Evolutionary conservation across 1,284 basidiomycete species (phyloP).

Genomic region (Leccinum pachyderme): DNA sequence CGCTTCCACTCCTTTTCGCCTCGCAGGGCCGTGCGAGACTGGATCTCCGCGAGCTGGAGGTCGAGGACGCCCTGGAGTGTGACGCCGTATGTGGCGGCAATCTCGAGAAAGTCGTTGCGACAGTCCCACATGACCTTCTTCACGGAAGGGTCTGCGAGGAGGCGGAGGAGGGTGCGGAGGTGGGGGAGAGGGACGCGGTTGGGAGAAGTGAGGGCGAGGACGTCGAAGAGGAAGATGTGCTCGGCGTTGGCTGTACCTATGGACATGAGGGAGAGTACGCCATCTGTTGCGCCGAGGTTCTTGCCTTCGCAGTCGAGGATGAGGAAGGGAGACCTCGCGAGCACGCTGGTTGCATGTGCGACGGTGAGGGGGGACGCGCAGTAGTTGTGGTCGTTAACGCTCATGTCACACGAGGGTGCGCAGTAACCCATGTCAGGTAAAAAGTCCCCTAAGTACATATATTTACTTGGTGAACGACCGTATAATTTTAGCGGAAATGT

Average conservation of each 20-base stretch:
- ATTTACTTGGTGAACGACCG: conserved; percentile 83
- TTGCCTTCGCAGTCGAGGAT: conserved; percentile 40
- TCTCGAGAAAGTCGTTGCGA: conserved; percentile 42
- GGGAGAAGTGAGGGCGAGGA: conserved; percentile 29
- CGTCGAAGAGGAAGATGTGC: conserved; percentile 43
- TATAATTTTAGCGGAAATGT: conserved; percentile 95
- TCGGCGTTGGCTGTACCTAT: conserved; percentile 39
- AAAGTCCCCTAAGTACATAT: conserved; percentile 5
- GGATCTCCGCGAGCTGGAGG: conserved; percentile 42
- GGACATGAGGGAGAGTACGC: conserved; percentile 42
- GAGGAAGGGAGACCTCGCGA: conserved; percentile 26
- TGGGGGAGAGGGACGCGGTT: conserved; percentile 12
- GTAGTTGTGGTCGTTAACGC: conserved; percentile 7
- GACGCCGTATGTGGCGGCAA: conserved; percentile 32
- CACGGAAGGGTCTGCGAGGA: conserved; percentile 31
- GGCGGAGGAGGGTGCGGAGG: conserved; percentile 26
- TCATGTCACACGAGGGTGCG: conserved; percentile 13
- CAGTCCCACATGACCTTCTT: conserved; percentile 48
- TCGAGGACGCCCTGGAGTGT: conserved; percentile 38
- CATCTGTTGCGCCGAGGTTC: conserved; percentile 36
- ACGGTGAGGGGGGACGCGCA: conserved; percentile 16
- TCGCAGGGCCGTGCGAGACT: conserved; percentile 32
- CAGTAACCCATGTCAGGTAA: conserved; percentile 11
- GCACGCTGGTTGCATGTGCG: conserved; percentile 17
- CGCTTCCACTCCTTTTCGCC: conserved; percentile 35